phyloP scores from a whole-genome alignment of 1,139 yeast species.

The Nadsonia starkeyi-henricii region DNA sequence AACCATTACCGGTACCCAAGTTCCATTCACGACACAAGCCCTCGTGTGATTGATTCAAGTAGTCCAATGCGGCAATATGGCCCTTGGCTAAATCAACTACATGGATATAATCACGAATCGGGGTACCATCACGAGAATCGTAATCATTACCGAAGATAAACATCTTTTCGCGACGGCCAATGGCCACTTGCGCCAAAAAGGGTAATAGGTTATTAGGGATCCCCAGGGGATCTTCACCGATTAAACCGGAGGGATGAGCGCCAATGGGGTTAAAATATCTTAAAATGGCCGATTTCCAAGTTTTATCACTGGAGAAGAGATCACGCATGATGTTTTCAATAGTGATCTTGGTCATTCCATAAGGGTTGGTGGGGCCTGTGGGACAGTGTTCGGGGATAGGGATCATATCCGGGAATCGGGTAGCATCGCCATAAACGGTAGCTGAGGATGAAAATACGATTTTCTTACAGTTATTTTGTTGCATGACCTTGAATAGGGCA shows the following conservation, averaged over 20 bases:
- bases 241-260: slow-evolving; percentile 70
- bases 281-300: slow-evolving; percentile 52
- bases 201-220: slow-evolving; percentile 68
- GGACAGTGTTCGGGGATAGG: slow-evolving; percentile 77
- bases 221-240: slow-evolving; percentile 74
- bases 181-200: slow-evolving; percentile 67
- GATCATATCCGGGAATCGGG: slow-evolving; percentile 57
- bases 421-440: slow-evolving; percentile 75
- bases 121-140: slow-evolving; percentile 66
- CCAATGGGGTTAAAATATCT: slow-evolving; percentile 78
- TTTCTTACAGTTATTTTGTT: slow-evolving; percentile 32
- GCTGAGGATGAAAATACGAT: slow-evolving; percentile 71
- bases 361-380: slow-evolving; percentile 62
- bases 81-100: slow-evolving; percentile 75
- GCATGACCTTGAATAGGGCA: slow-evolving; percentile 42
- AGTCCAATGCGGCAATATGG: slow-evolving; percentile 56
- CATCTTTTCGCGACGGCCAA: slow-evolving; percentile 54
- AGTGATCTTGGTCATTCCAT: slow-evolving; percentile 56
- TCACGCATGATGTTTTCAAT: slow-evolving; percentile 54
- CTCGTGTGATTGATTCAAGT: slow-evolving; percentile 24
- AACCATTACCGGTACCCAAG: slow-evolving; percentile 68
- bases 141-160: slow-evolving; percentile 57
- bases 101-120: slow-evolving; percentile 71
- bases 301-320: slow-evolving; percentile 34
- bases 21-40: slow-evolving; percentile 71